A percentile compares a stretch with the other conserved stretches of the same genome.
Conservation (phyloP, 306 rosid species). For the Abrus precatorius region DNA sequence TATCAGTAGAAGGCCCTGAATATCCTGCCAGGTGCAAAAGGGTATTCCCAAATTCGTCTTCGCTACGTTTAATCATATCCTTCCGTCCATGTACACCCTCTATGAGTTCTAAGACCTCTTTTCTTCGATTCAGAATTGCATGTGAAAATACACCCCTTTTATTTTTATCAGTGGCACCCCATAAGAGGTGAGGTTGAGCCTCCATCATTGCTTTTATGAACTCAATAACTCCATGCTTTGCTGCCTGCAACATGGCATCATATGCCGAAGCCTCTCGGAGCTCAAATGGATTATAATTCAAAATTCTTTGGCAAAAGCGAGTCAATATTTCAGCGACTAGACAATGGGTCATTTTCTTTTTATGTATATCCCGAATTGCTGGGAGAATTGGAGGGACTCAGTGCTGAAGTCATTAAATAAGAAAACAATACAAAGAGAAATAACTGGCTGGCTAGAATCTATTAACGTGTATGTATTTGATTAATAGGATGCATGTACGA, state of each 20-base stretch:
- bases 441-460: too few species aligned
- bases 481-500: neutral
- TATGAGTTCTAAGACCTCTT: neutral
- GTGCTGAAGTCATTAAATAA: neutral
- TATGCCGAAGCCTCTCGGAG: neutral
- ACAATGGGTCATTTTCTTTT: neutral
- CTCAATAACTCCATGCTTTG: neutral
- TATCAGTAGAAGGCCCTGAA: conserved; percentile 2
- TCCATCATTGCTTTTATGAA: conserved; percentile 20
- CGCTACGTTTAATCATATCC: neutral
- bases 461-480: too few species aligned
- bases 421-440: neutral
- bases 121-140: conserved; percentile 17
- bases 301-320: neutral
- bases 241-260: conserved; percentile 26
- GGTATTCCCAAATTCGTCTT: neutral
- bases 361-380: neutral
- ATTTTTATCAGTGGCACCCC: neutral
- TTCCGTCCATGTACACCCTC: neutral
- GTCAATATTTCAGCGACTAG: neutral
- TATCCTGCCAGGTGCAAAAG: neutral
- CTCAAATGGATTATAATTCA: neutral
- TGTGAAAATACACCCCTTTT: conserved; percentile 8
- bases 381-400: neutral
- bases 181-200: conserved; percentile 13